Base-by-base conservation (phyloP, 768 basidiomycete species). In the Termitomyces sp. region DNA sequence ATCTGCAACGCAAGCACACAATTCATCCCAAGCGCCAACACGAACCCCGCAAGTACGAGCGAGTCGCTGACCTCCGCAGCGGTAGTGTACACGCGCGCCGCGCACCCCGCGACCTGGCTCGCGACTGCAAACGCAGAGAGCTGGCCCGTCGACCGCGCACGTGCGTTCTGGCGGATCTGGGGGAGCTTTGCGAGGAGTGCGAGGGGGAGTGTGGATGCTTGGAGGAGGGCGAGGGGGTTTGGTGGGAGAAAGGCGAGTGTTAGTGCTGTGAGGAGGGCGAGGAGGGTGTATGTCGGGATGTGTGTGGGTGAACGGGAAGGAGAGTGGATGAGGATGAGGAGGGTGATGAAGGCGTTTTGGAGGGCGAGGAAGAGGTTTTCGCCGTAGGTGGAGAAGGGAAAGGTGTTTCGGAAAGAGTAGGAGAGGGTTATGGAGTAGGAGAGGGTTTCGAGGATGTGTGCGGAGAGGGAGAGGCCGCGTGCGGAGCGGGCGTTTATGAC, bases 361-460 rank as follows among this genome's bases (percentile, higher is more conserved):
- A 94, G 66, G 31, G 92, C 86, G 49, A 98, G 81, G 83, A 98
- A 98, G 56, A 94, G 69, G 76, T 96, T 98, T 72, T 99, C 97
- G 66, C 97, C 97, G 59, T 98, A 99, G 0, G 97, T 98, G 20
- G 92, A 93, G 78, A 98, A 97, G 0, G 97, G 94, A 72, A 95
- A 98, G 24, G 77, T 71, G 66, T 92, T 88, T 24, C 93, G 80
- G 64, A 83, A 84, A 2, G 94, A 88, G 73, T 98, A 99, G 12
- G 85, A 85, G 27, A 94, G 81, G 0, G 87, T 94, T 65, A 99
- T 94, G 27, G 88, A 89, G 64, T 97, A 97, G 0, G 92, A 82
- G 29, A 91, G 76, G 0, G 96, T 98, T 68, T 98, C 96, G 22
- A 99, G 86, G 50, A 90, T 72, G 70, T 94, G 98, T 4, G 93